Base-by-base conservation (phyloP, 768 basidiomycete species). In the Rhizopogon vinicolor region DNA sequence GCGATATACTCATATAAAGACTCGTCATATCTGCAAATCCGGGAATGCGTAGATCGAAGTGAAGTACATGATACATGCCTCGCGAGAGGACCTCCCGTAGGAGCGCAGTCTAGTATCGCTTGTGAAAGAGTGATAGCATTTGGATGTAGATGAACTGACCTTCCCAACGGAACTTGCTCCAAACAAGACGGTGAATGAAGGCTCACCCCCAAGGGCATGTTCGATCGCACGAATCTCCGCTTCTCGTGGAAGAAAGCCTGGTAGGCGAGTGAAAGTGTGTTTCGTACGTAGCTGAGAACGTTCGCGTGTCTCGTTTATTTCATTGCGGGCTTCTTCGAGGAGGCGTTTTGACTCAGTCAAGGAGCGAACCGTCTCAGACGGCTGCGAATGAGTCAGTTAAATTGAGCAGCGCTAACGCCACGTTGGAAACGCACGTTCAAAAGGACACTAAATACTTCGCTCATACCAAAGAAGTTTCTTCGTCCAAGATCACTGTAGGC, bases 131-230 rank as follows among this genome's bases (percentile, higher is more conserved):
- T 18, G 9, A 41, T 44, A 16, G n/a, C 40, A 28, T 12, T 10
- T 13, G 33, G 16, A 50, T 13, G 28, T 10, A 12, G 29, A 52
- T 31, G 10, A 53, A 31, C 65, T 9, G 54, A 83, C 89, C 83
- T 93, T 93, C 57, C 91, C 91, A 2, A 87, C 87, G 8, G 86
- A 85, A 58, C 87, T 88, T 31, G 89, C 87, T 3, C 91, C 91
- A 55, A 89, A 91, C 7, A 92, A 72, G 7, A 92, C 77, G 0
- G 88, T 91, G 63, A 92, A 92, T 1, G 87, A 82, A 5, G 91
- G 89, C 35, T 90, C 86, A 8, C 77, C 68, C 53, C 83, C 83
- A 28, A 92, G 68, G 3, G 78, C 76, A 53, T 84, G 80, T 63
- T 87, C 84, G 37, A 93, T 73, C 16, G 83, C 81, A 56, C 76